Evolutionary conservation across 805 yeast genomes (phyloP).

Genomic region (Monosporozyma yasuniensis): DNA sequence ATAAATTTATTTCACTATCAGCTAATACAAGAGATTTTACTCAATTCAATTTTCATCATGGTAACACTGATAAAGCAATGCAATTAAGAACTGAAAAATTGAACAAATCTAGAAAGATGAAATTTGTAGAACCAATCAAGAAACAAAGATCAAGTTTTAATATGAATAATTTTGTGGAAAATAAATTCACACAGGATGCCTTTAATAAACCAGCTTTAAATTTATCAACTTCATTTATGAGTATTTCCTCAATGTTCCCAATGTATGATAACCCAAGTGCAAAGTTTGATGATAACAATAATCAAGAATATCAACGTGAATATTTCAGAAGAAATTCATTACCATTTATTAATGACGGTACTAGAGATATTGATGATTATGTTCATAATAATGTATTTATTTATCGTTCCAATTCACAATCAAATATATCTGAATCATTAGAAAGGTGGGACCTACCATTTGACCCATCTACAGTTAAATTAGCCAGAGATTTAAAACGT

Average conservation of each 20-base stretch:
- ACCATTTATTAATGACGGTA: slow-evolving; percentile 13
- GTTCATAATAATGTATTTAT: not conserved
- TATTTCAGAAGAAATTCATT: slow-evolving; percentile 21
- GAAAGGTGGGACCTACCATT: slow-evolving; percentile 26
- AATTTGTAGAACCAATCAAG: not conserved
- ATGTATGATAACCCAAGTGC: slow-evolving; percentile 19
- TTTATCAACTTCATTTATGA: slow-evolving; percentile 11
- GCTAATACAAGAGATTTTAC: slow-evolving; percentile 11
- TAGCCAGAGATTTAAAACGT: slow-evolving; percentile 23
- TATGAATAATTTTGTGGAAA: slow-evolving; percentile 3
- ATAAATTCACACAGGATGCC: not conserved
- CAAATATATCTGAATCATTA: slow-evolving; percentile 20
- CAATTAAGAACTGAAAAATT: not conserved
- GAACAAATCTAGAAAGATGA: not conserved
- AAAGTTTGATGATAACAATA: slow-evolving; percentile 9
- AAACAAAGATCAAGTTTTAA: not conserved
- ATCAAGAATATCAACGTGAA: slow-evolving; percentile 20
- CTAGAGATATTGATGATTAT: not conserved
- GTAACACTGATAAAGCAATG: slow-evolving; percentile 18
- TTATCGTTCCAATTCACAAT: slow-evolving; percentile 19
- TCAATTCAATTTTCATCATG: slow-evolving; percentile 14
- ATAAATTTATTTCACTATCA: slow-evolving; percentile 3
- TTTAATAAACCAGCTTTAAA: not conserved
- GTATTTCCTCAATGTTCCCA: slow-evolving; percentile 21
- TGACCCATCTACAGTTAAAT: slow-evolving; percentile 24